These are phyloP conservation scores for Penicillium sp. DNA, from an alignment of 2,329 filamentous ascomycete species.

Conservation along the genomic window DNA sequence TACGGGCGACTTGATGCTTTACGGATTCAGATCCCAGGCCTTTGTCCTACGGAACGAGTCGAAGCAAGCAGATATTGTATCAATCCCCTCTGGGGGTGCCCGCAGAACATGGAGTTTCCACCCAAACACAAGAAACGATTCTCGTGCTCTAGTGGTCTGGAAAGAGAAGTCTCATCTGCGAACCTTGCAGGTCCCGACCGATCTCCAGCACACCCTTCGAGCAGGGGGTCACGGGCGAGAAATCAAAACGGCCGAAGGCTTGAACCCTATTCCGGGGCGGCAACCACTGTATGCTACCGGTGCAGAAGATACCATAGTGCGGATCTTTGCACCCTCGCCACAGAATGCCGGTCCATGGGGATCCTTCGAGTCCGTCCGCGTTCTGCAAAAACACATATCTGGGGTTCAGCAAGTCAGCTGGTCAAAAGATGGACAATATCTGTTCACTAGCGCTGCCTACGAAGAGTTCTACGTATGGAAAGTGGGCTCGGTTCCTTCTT, in stretches of 20 bases:
- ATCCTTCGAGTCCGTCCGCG: conserved; percentile 54
- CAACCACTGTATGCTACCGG: conserved; percentile 60
- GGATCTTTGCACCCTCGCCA: conserved; percentile 54
- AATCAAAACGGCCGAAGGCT: conserved; percentile 63
- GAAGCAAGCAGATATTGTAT: conserved; percentile 64
- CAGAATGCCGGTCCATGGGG: conserved; percentile 19
- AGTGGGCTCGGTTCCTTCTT: conserved; percentile 54
- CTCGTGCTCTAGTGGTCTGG: conserved; percentile 64
- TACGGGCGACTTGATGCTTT: conserved; percentile 22
- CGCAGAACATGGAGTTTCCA: conserved; percentile 71
- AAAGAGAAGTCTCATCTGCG: conserved; percentile 64
- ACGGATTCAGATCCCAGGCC: conserved; percentile 42
- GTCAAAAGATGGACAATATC: conserved; percentile 62
- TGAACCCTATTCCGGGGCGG: conserved; percentile 21
- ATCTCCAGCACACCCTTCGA: conserved; percentile 55
- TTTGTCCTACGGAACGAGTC: conserved; percentile 82
- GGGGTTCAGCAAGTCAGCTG: conserved; percentile 80
- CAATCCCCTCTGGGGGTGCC: conserved; percentile 77
- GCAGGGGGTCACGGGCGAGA: conserved; percentile 81
- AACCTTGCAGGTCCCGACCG: conserved; percentile 39
- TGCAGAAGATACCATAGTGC: conserved; percentile 70
- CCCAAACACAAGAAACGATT: conserved; percentile 21
- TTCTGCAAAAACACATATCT: conserved; percentile 73
- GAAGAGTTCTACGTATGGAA: conserved; percentile 91
- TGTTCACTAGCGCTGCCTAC: conserved; percentile 82